phyloP scores from a whole-genome alignment of 495 filamentous ascomycete species.

The Sordaria brevicollis region DNA sequence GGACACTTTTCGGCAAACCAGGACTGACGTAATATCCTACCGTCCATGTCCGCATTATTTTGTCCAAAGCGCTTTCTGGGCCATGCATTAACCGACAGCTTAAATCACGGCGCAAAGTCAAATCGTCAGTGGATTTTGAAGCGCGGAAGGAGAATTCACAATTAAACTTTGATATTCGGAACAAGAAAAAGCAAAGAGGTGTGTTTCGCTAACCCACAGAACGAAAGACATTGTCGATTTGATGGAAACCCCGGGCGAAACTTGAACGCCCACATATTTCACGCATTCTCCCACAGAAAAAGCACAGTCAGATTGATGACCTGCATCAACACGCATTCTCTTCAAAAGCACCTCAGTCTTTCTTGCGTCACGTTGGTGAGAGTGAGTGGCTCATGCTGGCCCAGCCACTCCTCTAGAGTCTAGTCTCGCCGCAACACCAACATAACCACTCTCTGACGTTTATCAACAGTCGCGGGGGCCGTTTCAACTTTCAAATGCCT shows the following conservation, averaged over 20 bases:
- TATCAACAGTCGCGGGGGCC: not conserved
- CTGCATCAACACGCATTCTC: too few species aligned
- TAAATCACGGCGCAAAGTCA: not conserved
- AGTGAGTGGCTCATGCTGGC: not conserved
- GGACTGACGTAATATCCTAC: not conserved
- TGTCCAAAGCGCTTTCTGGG: not conserved
- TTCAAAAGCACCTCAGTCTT: not conserved
- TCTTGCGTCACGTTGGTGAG: not conserved
- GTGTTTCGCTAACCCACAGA: not conserved
- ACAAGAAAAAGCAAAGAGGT: not conserved
- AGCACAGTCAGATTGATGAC: too few species aligned
- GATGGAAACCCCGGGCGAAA: not conserved
- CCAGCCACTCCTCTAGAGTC: not conserved
- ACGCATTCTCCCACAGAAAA: too few species aligned
- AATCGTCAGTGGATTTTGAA: not conserved
- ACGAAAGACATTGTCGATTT: not conserved
- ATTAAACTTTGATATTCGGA: not conserved
- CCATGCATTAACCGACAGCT: too few species aligned
- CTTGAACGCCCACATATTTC: not conserved
- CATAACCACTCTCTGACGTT: not conserved
- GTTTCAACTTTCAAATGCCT: not conserved
- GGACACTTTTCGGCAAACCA: not conserved
- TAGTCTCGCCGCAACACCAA: not conserved
- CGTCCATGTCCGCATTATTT: not conserved
- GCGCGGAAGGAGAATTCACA: not conserved